Percentiles rank a stretch among this genome's conserved stretches.
Conservation (phyloP, 495 filamentous ascomycete genomes). For the Neurospora pannonica region DNA sequence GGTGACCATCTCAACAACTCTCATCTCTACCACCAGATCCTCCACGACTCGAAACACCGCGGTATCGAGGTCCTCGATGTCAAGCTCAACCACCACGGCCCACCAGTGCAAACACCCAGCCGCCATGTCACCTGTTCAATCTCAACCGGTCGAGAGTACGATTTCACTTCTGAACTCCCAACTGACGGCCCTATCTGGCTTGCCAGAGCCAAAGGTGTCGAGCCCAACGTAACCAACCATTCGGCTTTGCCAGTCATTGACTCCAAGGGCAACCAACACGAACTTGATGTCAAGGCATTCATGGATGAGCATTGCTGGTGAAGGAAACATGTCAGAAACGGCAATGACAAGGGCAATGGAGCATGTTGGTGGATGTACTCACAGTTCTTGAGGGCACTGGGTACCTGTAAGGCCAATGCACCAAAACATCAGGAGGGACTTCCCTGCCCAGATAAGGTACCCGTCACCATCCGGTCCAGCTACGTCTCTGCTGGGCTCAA, state of each 20-base stretch:
- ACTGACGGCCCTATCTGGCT: not conserved
- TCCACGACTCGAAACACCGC: constrained; percentile 93
- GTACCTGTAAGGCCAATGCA: too few species aligned
- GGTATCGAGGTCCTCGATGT: not conserved
- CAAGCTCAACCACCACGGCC: not conserved
- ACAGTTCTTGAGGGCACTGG: too few species aligned
- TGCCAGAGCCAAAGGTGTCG: constrained; percentile 6
- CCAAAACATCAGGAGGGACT: too few species aligned
- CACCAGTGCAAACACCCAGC: not conserved
- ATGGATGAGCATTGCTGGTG: constrained; percentile 5
- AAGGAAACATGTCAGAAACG: too few species aligned
- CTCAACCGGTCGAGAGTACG: too few species aligned
- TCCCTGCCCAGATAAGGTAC: too few species aligned
- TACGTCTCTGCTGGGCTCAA: not conserved
- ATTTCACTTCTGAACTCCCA: too few species aligned
- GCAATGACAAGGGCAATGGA: too few species aligned
- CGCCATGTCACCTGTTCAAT: too few species aligned
- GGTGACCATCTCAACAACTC: constrained; percentile 89
- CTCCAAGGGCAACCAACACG: not conserved
- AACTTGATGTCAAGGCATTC: constrained; percentile 13
- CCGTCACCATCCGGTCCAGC: too few species aligned
- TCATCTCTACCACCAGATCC: constrained; percentile 93
- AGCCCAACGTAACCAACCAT: constrained; percentile 4
- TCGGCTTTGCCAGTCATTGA: not conserved
- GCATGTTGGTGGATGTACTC: too few species aligned